These are phyloP conservation scores for Fusarium sp. DNA, from an alignment of 2,329 filamentous ascomycete genomes.

Conservation along the genomic window DNA sequence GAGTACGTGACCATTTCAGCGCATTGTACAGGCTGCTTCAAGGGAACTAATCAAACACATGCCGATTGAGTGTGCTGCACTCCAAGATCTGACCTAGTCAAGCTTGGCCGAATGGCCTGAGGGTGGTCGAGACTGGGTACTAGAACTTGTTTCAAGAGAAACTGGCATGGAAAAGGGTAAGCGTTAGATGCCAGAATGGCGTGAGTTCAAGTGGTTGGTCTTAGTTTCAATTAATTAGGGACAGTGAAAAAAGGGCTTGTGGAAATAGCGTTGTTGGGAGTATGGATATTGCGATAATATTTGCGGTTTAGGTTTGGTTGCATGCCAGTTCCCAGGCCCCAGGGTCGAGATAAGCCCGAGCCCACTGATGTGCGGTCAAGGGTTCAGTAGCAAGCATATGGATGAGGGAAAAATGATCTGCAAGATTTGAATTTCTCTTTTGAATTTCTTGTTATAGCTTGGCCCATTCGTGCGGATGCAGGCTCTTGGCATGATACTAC, in stretches of 20 bases:
- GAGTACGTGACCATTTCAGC: background rate
- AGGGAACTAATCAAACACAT: background rate
- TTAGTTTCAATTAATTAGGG: background rate
- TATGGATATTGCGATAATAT: background rate
- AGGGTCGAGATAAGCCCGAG: background rate
- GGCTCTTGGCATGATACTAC: conserved; percentile 13
- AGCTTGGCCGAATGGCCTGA: background rate
- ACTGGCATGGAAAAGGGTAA: background rate
- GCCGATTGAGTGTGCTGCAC: background rate
- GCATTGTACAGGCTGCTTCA: background rate
- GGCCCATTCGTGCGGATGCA: background rate
- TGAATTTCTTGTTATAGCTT: conserved; percentile 1
- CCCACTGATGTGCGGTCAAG: conserved; percentile 16
- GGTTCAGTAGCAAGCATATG: background rate
- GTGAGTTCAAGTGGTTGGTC: background rate
- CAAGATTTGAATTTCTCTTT: background rate
- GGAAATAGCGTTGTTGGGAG: background rate
- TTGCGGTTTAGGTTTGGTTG: background rate
- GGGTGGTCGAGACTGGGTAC: background rate
- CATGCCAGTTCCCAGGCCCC: background rate
- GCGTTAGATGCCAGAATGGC: conserved; percentile 1
- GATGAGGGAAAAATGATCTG: conserved; percentile 1
- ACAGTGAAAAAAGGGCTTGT: background rate
- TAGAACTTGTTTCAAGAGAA: conserved; percentile 8
- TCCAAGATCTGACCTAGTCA: background rate